Percentiles rank a stretch among this genome's conserved stretches.
Evolutionary conservation across 2,329 filamentous ascomycete species (phyloP).

Genomic region (Nigrospora sphaerica): DNA sequence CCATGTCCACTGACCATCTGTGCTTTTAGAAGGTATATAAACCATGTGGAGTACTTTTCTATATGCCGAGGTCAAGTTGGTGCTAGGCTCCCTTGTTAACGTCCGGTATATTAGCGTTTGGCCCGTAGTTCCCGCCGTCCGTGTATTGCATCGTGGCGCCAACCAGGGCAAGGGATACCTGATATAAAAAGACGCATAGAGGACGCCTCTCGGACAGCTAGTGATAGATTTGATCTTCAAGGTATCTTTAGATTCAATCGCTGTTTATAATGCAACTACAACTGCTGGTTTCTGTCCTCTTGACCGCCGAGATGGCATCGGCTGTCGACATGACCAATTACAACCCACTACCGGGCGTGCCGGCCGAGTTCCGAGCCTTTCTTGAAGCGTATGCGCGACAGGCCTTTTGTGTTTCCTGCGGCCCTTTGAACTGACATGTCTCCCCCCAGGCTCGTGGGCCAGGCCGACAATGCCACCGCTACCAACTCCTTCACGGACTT

Average conservation of each 20-base stretch:
- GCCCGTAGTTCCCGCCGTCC: no score
- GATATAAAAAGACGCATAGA: no score
- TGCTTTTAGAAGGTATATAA: no score
- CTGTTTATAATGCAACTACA: background rate
- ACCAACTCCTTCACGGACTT: conserved; percentile 6
- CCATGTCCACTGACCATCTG: background rate
- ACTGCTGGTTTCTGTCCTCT: background rate
- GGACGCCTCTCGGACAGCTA: no score
- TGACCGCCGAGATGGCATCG: background rate
- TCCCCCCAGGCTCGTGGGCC: conserved; percentile 2
- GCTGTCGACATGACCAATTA: conserved; percentile 3
- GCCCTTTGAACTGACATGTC: background rate
- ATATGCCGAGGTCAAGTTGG: no score
- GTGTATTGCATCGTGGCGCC: no score
- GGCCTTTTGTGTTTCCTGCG: background rate
- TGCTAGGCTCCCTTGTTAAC: no score
- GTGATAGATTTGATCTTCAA: no score
- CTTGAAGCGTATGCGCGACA: background rate
- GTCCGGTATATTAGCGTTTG: no score
- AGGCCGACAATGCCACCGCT: conserved; percentile 4
- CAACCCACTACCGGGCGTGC: conserved; percentile 3
- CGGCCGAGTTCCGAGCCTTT: conserved; percentile 2
- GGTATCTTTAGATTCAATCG: no score
- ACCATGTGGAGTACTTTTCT: no score
- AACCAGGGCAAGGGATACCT: no score